These are phyloP conservation scores for Trypanosoma lewisi DNA, from an alignment of 208 protist genomes.

Conservation along the genomic window DNA sequence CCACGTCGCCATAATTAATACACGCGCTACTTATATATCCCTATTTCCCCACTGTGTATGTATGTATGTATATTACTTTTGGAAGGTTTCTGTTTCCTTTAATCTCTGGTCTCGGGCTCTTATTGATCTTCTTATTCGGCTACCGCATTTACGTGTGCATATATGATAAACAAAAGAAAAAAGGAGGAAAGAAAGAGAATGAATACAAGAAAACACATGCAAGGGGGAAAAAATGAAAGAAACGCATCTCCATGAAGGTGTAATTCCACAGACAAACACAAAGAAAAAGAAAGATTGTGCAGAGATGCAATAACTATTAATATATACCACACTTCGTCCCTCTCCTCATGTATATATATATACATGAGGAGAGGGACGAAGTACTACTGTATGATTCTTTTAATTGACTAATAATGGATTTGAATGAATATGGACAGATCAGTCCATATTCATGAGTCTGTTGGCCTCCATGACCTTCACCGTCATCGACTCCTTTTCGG, in stretches of 20 bases:
- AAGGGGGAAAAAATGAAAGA: background rate
- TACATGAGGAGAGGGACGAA: no score
- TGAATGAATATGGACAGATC: background rate
- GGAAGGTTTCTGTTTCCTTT: background rate
- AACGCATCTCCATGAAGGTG: no score
- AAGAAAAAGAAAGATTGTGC: background rate
- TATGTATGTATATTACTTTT: background rate
- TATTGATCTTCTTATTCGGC: background rate
- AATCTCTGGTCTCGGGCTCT: background rate
- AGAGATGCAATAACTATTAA: background rate
- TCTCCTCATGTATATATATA: no score
- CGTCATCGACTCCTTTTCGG: conserved; percentile 45
- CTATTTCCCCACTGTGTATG: no score
- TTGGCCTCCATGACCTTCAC: conserved; percentile 74
- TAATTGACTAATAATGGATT: no score
- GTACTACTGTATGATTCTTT: background rate
- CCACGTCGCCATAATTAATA: conserved; percentile 35
- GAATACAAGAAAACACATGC: conserved; percentile 2
- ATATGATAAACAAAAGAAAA: no score
- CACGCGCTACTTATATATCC: no score
- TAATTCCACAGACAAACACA: no score
- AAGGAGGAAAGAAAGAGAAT: no score
- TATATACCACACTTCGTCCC: background rate
- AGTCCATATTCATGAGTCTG: conserved; percentile 41
- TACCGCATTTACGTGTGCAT: no score